Percentiles rank a stretch among this genome's conserved stretches.
Conservation (phyloP, 2,329 filamentous ascomycete genomes). For the Xenosphaeropsis pyriputrescens region DNA sequence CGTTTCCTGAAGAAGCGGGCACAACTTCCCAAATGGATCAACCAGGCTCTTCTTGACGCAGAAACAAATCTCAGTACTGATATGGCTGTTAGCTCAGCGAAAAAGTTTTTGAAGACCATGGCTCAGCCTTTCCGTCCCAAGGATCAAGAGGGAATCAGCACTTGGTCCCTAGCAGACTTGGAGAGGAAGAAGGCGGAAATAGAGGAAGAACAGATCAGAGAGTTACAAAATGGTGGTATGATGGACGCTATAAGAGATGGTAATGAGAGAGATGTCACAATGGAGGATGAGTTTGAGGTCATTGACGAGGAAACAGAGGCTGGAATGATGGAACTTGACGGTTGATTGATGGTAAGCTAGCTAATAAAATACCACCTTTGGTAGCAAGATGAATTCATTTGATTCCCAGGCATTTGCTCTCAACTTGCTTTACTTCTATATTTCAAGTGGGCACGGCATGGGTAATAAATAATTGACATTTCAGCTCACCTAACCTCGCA, state of each 20-base stretch:
- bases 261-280: constrained; percentile 6
- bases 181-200: constrained; percentile 63
- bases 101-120: constrained; percentile 83
- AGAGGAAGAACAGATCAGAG: constrained; percentile 51
- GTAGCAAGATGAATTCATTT: too few relatives aligned
- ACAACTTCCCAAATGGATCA: constrained; percentile 96
- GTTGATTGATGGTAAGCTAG: background rate
- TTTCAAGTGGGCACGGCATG: too few relatives aligned
- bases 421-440: too few relatives aligned
- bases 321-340: constrained; percentile 34
- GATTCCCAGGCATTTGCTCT: too few relatives aligned
- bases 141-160: constrained; percentile 85
- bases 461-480: too few relatives aligned
- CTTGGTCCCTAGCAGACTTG: constrained; percentile 74
- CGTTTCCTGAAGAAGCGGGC: constrained; percentile 82
- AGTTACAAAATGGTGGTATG: constrained; percentile 35
- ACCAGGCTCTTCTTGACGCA: constrained; percentile 68
- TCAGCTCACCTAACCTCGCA: too few relatives aligned
- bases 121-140: constrained; percentile 72
- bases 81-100: constrained; percentile 80
- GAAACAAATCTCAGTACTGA: constrained; percentile 89
- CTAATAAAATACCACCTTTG: too few relatives aligned
- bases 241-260: constrained; percentile 10
- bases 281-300: constrained; percentile 16
- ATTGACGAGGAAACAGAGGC: constrained; percentile 27